Base-by-base conservation (phyloP, 495 filamentous ascomycete genomes). In the Aspergillus haitiensis region DNA sequence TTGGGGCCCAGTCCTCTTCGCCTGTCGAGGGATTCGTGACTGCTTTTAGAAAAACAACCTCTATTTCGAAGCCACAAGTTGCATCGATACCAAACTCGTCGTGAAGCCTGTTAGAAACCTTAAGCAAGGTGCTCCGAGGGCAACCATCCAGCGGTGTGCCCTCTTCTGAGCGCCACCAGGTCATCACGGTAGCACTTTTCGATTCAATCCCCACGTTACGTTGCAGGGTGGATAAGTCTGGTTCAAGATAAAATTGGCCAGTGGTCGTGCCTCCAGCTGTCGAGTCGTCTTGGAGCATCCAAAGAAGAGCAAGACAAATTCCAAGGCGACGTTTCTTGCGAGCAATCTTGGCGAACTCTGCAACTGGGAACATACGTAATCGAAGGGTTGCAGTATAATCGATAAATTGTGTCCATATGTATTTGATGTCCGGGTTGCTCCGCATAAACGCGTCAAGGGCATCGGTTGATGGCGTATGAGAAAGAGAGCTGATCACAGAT, bases 1-100 rank as follows among this genome's bases (percentile, higher is more conserved):
- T 62, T 35, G 63, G 71, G 3, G 18, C 39, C 56, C 58, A 73
- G 11, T 64, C 44, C 32, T 60, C 34, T 57, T 67, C 34, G 47
- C 57, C 42, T 12, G 56, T 61, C 10, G 56, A 64, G 16, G 61
- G 56, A n/a, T 62, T 58, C 5, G 56, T 53, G n/a, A 57, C 56
- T 36, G 72, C 67, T 8, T 64, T 70, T 52, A 94, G 68, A 58
- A 95, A 86, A 6, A 91, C 78, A 16, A 97, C 85, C 70, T 96
- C 92, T 36, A 93, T 85, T 70, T 96, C 92, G 64, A 93, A 93
- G 5, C 92, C 92, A 32, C 90, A 67, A 1, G 88, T 74, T 39
- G 92, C 82, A 31, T 81, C 65, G 36, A 83, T 73, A 8, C 73
- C 67, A 31, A 70, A 62, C 13, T 74, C 47, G 12, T 79, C 73